Percentiles rank a stretch among this genome's conserved stretches.
Evolutionary conservation across 352 stramenopile species (phyloP).

Genomic region (Thraustochytrium sp.): DNA sequence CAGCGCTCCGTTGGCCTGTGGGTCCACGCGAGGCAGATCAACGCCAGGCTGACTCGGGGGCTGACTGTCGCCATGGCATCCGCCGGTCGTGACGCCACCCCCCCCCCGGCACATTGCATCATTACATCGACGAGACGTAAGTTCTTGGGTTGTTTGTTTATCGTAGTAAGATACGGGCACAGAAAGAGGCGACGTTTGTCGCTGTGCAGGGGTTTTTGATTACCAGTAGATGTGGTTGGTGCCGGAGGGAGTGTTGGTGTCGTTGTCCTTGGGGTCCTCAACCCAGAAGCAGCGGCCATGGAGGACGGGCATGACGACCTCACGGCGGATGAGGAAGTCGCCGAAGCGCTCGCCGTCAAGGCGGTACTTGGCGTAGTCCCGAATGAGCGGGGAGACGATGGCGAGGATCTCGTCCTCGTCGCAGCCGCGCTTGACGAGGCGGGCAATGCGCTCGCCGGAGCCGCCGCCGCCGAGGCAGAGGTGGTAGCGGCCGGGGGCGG

Average conservation of each 20-base stretch:
- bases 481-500: constrained; percentile 92
- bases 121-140: too few species aligned
- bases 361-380: constrained; percentile 66
- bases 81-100: too few species aligned
- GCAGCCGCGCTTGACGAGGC: constrained; percentile 69
- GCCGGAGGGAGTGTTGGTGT: constrained; percentile 22
- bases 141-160: too few species aligned
- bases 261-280: constrained; percentile 32
- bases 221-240: constrained; percentile 44
- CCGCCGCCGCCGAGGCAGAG: constrained; percentile 86
- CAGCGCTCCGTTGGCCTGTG: too few species aligned
- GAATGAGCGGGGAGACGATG: constrained; percentile 66
- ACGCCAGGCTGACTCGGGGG: too few species aligned
- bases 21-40: too few species aligned
- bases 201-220: background rate
- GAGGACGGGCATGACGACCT: constrained; percentile 66
- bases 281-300: constrained; percentile 60
- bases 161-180: too few species aligned
- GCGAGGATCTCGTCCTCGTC: constrained; percentile 68
- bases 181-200: too few species aligned
- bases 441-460: constrained; percentile 65
- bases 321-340: constrained; percentile 68
- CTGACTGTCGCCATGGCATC: too few species aligned
- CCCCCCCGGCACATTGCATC: too few species aligned
- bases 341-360: constrained; percentile 66